phyloP scores from a whole-genome alignment of 768 basidiomycete genomes.

The Hygrophoropsis aurantiaca region DNA sequence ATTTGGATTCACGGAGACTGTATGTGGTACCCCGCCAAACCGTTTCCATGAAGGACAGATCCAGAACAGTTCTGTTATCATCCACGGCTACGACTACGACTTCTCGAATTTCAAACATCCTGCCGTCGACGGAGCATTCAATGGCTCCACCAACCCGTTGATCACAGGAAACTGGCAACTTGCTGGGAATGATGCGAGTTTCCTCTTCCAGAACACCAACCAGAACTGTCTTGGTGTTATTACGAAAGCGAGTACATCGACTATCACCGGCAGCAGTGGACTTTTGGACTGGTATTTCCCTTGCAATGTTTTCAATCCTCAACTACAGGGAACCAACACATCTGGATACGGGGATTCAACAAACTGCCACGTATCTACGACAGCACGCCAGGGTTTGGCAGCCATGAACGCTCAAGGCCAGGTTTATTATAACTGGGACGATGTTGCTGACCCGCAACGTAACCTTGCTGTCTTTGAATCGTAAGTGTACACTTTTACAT shows the following conservation, averaged over 20 bases:
- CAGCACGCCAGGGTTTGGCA: slow-evolving; percentile 53
- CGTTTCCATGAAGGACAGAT: slow-evolving; percentile 81
- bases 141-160: slow-evolving; percentile 82
- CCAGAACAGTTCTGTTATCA: slow-evolving; percentile 79
- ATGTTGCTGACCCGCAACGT: slow-evolving; percentile 62
- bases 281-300: slow-evolving; percentile 95
- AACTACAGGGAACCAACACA: slow-evolving; percentile 65
- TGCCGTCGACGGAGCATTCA: slow-evolving; percentile 60
- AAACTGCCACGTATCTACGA: slow-evolving; percentile 69
- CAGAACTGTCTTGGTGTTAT: slow-evolving; percentile 79
- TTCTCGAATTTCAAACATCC: slow-evolving; percentile 88
- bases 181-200: slow-evolving; percentile 87
- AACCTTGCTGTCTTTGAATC: slow-evolving; percentile 94
- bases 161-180: slow-evolving; percentile 74
- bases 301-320: slow-evolving; percentile 84
- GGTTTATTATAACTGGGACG: slow-evolving; percentile 93
- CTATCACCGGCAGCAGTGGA: slow-evolving; percentile 62
- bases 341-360: slow-evolving; percentile 64
- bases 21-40: slow-evolving; percentile 86
- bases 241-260: slow-evolving; percentile 65
- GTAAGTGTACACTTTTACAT: slow-evolving; percentile 46
- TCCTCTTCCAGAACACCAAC: slow-evolving; percentile 93
- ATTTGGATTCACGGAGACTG: slow-evolving; percentile 94
- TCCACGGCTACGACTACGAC: slow-evolving; percentile 94
- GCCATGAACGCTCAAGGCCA: slow-evolving; percentile 64